Base-by-base conservation (phyloP, 306 rosid species). In the Cucurbita ficifolia region DNA sequence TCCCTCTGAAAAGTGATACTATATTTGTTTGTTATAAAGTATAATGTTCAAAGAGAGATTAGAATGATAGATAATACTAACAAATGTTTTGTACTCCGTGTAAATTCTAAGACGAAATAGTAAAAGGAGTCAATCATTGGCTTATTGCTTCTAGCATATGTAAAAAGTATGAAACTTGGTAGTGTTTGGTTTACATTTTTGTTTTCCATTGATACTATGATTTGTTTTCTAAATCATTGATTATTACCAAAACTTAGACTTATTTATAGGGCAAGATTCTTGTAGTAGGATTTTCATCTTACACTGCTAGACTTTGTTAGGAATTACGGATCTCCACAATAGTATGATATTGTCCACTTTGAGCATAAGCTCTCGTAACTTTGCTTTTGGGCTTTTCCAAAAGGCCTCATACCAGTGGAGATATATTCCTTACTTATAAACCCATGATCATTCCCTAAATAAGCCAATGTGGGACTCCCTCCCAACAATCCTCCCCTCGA, bases 1-100 rank as follows among this genome's bases (percentile, higher is more conserved):
- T 88, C 86, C 85, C 96, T 90, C 96, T 90, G 74, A 79, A 59
- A 24, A 39, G 65, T 46, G 53, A 65, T 35, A 24, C 39, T 35
- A 58, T 10, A 19, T 50, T 54, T 48, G 70, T 46, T 60, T 40
- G 48, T n/a, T 74, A 73, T 59, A 0, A 17, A 56, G 39, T 46
- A 13, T 73, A 12, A 22, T 35, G 18, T 14, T 43, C 17, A 12
- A 67, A 46, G 56, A 19, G 19, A 46, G 12, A 22, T 6, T 53
- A 72, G 51, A 55, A 39, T 5, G 50, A 39, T 38, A 72, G 36
- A 42, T 42, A 36, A 5, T 17, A 43, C 5, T 45, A 6, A 64
- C 9, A 9, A 36, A 52, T 52, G 60, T 14, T 71, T 52, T 29
- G 60, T 50, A 0, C 7, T 72, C 49, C 22, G 73, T 65, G 4